A percentile compares a stretch with the other conserved stretches of the same genome.
Evolutionary conservation across 768 basidiomycete species (phyloP).

Genomic region (Boletus vinaceobasis): DNA sequence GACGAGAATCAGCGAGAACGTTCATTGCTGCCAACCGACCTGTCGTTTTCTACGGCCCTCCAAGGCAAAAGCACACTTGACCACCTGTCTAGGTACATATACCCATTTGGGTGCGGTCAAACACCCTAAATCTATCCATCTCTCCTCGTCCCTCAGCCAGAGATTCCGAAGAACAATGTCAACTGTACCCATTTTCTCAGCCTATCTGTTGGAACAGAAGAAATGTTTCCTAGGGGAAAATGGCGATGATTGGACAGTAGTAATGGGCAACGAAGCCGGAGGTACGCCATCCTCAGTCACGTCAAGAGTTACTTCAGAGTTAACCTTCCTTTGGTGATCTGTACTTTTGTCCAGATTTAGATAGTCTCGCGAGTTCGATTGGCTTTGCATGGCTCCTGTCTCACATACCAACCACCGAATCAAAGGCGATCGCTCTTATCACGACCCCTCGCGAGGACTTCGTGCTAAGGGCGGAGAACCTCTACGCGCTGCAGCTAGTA

Average conservation of each 20-base stretch:
- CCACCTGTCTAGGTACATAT: background rate
- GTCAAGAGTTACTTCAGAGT: background rate
- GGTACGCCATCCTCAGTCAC: conserved; percentile 44
- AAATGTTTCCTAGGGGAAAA: conserved; percentile 57
- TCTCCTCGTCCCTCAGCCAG: background rate
- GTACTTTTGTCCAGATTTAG: conserved; percentile 63
- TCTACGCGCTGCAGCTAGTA: conserved; percentile 64
- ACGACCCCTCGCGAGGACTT: conserved; percentile 70
- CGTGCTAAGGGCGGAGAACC: conserved; percentile 81
- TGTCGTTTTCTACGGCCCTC: background rate
- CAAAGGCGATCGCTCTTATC: conserved; percentile 66
- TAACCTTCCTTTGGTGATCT: background rate
- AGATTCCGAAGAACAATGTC: conserved; percentile 19
- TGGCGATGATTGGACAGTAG: conserved; percentile 71
- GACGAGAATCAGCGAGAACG: background rate
- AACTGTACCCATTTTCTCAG: conserved; percentile 27
- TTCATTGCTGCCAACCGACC: background rate
- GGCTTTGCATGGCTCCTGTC: conserved; percentile 77
- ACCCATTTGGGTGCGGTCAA: background rate
- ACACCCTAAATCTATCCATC: background rate
- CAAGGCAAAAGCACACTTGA: background rate
- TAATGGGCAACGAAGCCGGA: conserved; percentile 96
- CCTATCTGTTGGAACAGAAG: conserved; percentile 49
- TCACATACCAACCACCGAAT: conserved; percentile 27
- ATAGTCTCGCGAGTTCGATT: conserved; percentile 82